Percentiles rank a stretch among this genome's conserved stretches.
Conservation (phyloP, 768 basidiomycete genomes). For the Chalciporus pseudorubinellus region DNA sequence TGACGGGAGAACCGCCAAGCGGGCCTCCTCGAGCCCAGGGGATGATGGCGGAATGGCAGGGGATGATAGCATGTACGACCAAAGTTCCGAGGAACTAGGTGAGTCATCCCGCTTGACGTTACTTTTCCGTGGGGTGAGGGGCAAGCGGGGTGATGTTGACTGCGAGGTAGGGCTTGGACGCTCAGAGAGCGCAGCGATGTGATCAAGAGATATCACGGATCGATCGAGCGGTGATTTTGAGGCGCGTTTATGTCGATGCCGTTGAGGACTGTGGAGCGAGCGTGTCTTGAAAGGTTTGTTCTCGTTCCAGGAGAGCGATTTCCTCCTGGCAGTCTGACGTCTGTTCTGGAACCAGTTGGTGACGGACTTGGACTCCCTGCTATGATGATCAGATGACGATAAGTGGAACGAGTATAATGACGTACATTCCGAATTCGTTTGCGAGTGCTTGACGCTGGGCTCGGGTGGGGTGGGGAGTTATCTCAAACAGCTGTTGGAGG, state of each 20-base stretch:
- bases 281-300: conserved; percentile 17
- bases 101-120: conserved; percentile 4
- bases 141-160: conserved; percentile 3
- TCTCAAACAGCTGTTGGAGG: conserved; percentile 36
- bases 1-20: conserved; percentile 24
- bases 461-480: conserved; percentile 40
- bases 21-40: conserved; percentile 24
- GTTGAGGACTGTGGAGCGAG: conserved; percentile 3
- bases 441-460: conserved; percentile 42
- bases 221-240: conserved; percentile 20
- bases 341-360: conserved; percentile 86
- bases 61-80: conserved; percentile 32
- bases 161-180: conserved; percentile 22
- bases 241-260: conserved; percentile 3
- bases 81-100: conserved; percentile 23
- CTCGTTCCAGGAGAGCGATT: conserved; percentile 20
- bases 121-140: conserved; percentile 30
- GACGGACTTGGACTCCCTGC: conserved; percentile 64
- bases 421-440: conserved; percentile 38
- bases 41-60: conserved; percentile 19
- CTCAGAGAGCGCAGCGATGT: conserved; percentile 29
- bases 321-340: conserved; percentile 49
- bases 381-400: conserved; percentile 6
- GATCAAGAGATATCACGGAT: conserved; percentile 31
- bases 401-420: background rate